phyloP scores from a whole-genome alignment of 2,329 filamentous ascomycete species.

The Claviceps pazoutovae region DNA sequence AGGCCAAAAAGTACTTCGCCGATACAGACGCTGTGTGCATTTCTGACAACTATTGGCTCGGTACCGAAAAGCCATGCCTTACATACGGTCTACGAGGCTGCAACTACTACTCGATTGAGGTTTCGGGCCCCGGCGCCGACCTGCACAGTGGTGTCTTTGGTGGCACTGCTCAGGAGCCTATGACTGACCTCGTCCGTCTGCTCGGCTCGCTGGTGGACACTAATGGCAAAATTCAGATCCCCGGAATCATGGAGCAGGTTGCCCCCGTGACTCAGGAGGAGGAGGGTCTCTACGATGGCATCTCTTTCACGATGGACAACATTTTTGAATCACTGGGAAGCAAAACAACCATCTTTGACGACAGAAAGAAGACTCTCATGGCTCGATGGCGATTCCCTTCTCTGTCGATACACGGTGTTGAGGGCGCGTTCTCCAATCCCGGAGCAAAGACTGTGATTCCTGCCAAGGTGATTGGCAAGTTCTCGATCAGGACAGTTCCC shows the following conservation, averaged over 20 bases:
- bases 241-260: conserved; percentile 88
- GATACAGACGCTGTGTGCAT: conserved; percentile 96
- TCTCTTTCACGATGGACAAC: conserved; percentile 93
- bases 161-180: conserved; percentile 91
- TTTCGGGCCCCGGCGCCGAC: conserved; percentile 84
- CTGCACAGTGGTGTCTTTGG: conserved; percentile 96
- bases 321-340: conserved; percentile 84
- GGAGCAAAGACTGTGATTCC: conserved; percentile 98
- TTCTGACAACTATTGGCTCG: conserved; percentile 99
- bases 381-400: conserved; percentile 91
- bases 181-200: conserved; percentile 84
- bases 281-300: conserved; percentile 72
- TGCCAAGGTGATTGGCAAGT: conserved; percentile 95
- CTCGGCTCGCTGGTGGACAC: conserved; percentile 77
- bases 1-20: conserved; percentile 89
- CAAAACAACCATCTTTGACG: conserved; percentile 70
- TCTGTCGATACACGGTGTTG: conserved; percentile 83
- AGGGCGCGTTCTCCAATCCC: conserved; percentile 84
- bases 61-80: conserved; percentile 94
- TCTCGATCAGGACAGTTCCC: conserved; percentile 92
- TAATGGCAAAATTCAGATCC: conserved; percentile 82
- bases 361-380: conserved; percentile 91
- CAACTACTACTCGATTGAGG: conserved; percentile 92
- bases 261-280: conserved; percentile 79
- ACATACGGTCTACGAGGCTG: conserved; percentile 94